Base-by-base conservation (phyloP, 1,139 yeast genomes). In the Zhuliangozyma blackwelliae region DNA sequence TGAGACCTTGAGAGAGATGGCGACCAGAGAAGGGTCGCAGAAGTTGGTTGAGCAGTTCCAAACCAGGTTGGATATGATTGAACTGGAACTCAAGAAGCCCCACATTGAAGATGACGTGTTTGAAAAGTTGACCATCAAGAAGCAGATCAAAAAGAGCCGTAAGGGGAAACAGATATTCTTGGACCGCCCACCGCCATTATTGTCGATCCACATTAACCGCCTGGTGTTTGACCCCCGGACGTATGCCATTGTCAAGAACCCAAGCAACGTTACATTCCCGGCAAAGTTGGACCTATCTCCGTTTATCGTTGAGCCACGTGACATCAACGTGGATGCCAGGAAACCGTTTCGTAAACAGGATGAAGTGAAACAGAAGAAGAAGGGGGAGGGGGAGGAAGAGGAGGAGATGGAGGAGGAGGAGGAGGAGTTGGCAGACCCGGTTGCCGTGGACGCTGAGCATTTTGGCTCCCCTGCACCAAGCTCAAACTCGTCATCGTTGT, bases 201-300 rank as follows among this genome's bases (percentile, higher is more conserved):
- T 90, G 38, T 78, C 92, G 39, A 75, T 90, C 34, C 97, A 90
- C 59, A 84, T 90, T 40, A 90, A 90, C 57, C 75, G 97, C 52
- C 86, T 95, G 3, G 96, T 88, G 9, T 90, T 89, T 61, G 97
- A 90, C 58, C 87, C 94, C 37, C 68, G 78, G 41, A 86, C 96
- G 0, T 92, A 85, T 43, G 77, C 77, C 72, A 82, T 88, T 25
- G 78, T 88, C 42, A 90, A 90, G 55, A 89, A 90, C 55, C 78
- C 86, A 38, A 83, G 95, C 7, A 77, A 79, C 37, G 94, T 90
- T n/a, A 60, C 77, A 12, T 88, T 88, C 60, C 92, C 95, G 1
- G 56, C 77, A 25, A 65, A 69, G 32, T 61, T 90, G 44, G 81
- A 88, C 53, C 61, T 90, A 51, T 64, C 79, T 5, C 79, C 76